phyloP scores from a whole-genome alignment of 768 basidiomycete genomes.

The Lactarius trivialis region DNA sequence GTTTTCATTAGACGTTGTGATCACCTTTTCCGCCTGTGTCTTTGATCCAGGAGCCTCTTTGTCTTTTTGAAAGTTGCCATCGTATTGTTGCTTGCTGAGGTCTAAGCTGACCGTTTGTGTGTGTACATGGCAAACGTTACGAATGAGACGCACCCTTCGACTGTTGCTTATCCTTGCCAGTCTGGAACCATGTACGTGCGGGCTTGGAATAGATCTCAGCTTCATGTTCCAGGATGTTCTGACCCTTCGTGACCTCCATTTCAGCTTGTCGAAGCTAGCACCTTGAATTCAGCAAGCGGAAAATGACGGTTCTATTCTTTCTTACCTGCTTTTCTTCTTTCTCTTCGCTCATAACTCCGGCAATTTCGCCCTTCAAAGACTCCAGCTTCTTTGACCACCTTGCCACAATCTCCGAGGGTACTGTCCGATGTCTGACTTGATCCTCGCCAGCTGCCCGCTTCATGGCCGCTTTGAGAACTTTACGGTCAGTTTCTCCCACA shows the following conservation, averaged over 20 bases:
- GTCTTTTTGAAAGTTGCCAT: constrained; percentile 40
- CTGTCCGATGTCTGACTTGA: constrained; percentile 80
- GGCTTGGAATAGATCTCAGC: constrained; percentile 90
- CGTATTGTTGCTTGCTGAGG: constrained; percentile 69
- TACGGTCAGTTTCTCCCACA: constrained; percentile 93
- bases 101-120: constrained; percentile 37
- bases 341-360: constrained; percentile 80
- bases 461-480: constrained; percentile 92
- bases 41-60: constrained; percentile 27
- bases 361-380: constrained; percentile 66
- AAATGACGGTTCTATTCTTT: constrained; percentile 12
- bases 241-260: constrained; percentile 91
- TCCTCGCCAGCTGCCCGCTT: constrained; percentile 77
- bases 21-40: constrained; percentile 33
- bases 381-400: constrained; percentile 68
- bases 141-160: constrained; percentile 54
- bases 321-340: constrained; percentile 88
- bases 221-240: constrained; percentile 92
- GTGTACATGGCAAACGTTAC: background rate
- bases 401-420: constrained; percentile 67
- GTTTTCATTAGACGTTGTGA: background rate
- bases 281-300: constrained; percentile 15
- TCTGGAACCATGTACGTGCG: constrained; percentile 98
- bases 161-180: constrained; percentile 69
- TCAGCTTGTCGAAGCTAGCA: constrained; percentile 78